Evolutionary conservation across 2,329 filamentous ascomycete genomes (phyloP).

Genomic region (Beauveria pseudobassiana): DNA sequence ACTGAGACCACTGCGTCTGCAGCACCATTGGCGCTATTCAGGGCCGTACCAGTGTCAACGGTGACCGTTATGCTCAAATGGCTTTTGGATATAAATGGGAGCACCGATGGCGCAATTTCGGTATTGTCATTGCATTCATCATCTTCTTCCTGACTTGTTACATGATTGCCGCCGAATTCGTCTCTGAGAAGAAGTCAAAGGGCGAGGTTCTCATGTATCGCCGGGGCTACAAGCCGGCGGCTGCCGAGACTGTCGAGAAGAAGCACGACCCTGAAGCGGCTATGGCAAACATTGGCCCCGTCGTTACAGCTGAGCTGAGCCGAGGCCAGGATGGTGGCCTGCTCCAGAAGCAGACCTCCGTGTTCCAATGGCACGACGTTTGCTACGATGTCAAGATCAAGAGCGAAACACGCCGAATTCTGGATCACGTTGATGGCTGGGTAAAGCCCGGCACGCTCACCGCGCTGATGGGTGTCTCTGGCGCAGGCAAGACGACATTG

Average conservation of each 20-base stretch:
- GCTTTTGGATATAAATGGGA: constrained; percentile 49
- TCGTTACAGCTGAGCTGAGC: constrained; percentile 37
- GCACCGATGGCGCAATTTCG: constrained; percentile 65
- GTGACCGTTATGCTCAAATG: constrained; percentile 48
- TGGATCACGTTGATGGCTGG: constrained; percentile 86
- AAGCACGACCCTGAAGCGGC: constrained; percentile 54
- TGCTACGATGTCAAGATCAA: constrained; percentile 77
- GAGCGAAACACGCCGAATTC: constrained; percentile 62
- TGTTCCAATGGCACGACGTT: constrained; percentile 82
- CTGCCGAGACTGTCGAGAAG: constrained; percentile 50
- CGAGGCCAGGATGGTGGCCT: constrained; percentile 33
- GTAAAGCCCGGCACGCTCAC: constrained; percentile 88
- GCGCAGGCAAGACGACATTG: constrained; percentile 90
- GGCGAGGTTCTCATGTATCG: constrained; percentile 71
- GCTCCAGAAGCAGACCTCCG: constrained; percentile 54
- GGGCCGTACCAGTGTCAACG: constrained; percentile 45
- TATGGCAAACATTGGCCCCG: constrained; percentile 40
- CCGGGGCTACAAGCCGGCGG: constrained; percentile 55
- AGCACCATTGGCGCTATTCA: constrained; percentile 49
- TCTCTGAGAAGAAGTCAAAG: constrained; percentile 62
- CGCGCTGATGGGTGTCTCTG: constrained; percentile 84
- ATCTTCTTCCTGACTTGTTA: constrained; percentile 55
- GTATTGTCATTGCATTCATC: constrained; percentile 59
- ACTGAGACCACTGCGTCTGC: constrained; percentile 43
- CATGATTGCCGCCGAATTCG: constrained; percentile 57